These are phyloP conservation scores for Mycena maculata DNA, from an alignment of 768 basidiomycete genomes.

Conservation along the genomic window DNA sequence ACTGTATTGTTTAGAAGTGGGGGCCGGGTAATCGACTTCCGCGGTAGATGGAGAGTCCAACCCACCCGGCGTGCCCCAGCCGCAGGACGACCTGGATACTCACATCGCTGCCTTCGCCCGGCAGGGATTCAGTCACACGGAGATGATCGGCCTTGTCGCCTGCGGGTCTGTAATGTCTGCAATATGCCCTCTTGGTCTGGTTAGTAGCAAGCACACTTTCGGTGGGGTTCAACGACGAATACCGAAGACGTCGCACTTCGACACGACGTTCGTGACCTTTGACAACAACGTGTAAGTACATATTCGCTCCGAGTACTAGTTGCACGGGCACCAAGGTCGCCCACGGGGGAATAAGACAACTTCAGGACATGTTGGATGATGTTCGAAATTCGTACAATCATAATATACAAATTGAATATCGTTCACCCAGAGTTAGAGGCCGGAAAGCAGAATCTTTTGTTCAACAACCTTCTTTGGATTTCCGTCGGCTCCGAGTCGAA, in stretches of 20 bases:
- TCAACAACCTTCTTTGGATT: too few relatives aligned
- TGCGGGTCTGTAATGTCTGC: slow-evolving; percentile 11
- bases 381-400: too few relatives aligned
- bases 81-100: slow-evolving; percentile 8
- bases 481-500: too few relatives aligned
- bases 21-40: slow-evolving; percentile 24
- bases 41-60: slow-evolving; percentile 17
- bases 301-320: too few relatives aligned
- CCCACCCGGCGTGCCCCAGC: slow-evolving; percentile 16
- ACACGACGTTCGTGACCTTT: slow-evolving; percentile 1
- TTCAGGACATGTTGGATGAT: too few relatives aligned
- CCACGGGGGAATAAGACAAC: too few relatives aligned
- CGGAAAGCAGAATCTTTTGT: too few relatives aligned
- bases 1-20: too few relatives aligned
- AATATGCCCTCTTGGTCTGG: neutral
- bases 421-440: too few relatives aligned
- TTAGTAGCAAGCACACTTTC: slow-evolving; percentile 2
- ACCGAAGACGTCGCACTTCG: slow-evolving; percentile 13
- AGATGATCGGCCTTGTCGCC: slow-evolving; percentile 25
- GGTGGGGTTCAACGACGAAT: slow-evolving; percentile 16
- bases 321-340: too few relatives aligned
- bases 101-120: slow-evolving; percentile 21
- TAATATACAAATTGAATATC: too few relatives aligned
- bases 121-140: slow-evolving; percentile 17
- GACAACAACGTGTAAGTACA: slow-evolving; percentile 20